Percentiles rank a stretch among this genome's conserved stretches.
Conservation (phyloP, 768 basidiomycete genomes). For the Lanmaoa rubissima region DNA sequence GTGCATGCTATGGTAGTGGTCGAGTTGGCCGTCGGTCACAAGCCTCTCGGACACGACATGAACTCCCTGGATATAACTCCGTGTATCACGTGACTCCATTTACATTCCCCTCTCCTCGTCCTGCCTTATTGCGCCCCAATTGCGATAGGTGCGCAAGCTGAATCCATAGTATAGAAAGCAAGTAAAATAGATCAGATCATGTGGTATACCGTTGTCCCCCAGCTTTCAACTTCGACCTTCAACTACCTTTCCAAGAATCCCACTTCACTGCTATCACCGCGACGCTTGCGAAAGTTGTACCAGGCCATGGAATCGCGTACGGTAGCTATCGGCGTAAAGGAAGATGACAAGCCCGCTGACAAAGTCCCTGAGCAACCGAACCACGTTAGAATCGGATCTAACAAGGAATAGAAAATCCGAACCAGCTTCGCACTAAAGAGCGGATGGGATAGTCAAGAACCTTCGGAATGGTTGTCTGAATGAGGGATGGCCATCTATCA, state of each 20-base stretch:
- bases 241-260: not conserved
- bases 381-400: not conserved
- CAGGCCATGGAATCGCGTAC: constrained; percentile 41
- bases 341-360: constrained; percentile 47
- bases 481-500: constrained; percentile 80
- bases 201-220: constrained; percentile 17
- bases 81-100: constrained; percentile 19
- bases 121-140: not conserved
- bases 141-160: not conserved
- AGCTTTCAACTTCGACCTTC: not conserved
- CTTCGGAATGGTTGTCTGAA: constrained; percentile 84
- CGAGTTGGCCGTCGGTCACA: not conserved
- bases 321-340: constrained; percentile 50
- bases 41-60: not conserved
- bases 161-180: constrained; percentile 10
- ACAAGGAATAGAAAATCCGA: constrained; percentile 25
- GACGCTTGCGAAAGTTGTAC: constrained; percentile 39
- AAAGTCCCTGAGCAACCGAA: constrained; percentile 42
- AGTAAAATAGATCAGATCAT: constrained; percentile 14
- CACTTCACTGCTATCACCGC: constrained; percentile 20
- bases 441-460: constrained; percentile 85
- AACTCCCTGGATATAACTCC: not conserved
- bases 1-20: constrained; percentile 17
- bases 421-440: constrained; percentile 75
- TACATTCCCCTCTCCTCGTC: not conserved